Evolutionary conservation across 257 asterid species (phyloP), one percentile per base, ranked within the genome.

Genomic region (Solanum gracilifrons): DNA sequence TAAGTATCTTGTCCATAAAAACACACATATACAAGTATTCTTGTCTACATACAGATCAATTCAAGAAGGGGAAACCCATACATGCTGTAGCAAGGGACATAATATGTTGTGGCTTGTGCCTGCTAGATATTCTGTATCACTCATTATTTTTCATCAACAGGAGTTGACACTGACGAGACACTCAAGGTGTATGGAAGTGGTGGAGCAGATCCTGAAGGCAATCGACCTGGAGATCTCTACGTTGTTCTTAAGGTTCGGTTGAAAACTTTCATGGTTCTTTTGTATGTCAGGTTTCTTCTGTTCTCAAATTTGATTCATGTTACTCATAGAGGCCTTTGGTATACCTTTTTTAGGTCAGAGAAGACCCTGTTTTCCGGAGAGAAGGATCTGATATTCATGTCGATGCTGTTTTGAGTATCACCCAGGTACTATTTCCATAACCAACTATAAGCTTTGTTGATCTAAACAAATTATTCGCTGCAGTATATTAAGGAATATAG

Each of bases 121-220:
- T 46, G 20, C 33, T 29, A 21, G 33, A 25, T 32, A 13, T 75
- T 74, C 55, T 55, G 2, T 25, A 35, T 41, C 6, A 32, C 46
- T 76, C 85, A 58, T 58, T 35, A 48, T 18, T 15, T 46, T 46
- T 68, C 76, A 68, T 75, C 88, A 91, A 64, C 94, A 97, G 99
- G 99, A 74, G 93, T 97, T 87, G 99, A 95, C 94, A 95, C 92
- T 31, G 76, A 92, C 83, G 98, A 97, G 62, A 93, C 93, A 77
- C 85, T 94, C 74, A 94, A 92, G 91, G 91, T 96, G 87, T 92
- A 95, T 31, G 92, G 95, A 91, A 91, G 95, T 86, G 99, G 99
- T 87, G 98, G 99, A 82, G 94, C 93, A 55, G 99, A 97, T 92
- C 98, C 98, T 87, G 98, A 95, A 86, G 98, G 99, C 88, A 95